Conservation (phyloP, 2,329 filamentous ascomycete species). For the Colletotrichum camelliae region DNA sequence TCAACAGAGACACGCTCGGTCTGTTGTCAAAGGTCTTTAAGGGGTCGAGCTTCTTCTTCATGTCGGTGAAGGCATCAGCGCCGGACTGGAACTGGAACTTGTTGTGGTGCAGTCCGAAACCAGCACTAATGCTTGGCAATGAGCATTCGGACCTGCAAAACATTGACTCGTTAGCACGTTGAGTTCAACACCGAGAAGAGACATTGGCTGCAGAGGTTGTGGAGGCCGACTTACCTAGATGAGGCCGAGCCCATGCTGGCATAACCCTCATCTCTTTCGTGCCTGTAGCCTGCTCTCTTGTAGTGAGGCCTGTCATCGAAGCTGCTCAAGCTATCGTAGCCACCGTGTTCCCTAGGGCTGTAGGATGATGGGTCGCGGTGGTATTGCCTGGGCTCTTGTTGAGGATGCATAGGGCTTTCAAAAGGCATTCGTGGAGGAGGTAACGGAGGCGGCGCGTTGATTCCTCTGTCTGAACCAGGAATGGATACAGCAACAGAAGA, state of each 20-base stretch:
- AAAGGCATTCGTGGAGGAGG: slow-evolving; percentile 50
- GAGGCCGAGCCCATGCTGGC: slow-evolving; percentile 44
- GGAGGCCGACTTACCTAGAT: slow-evolving; percentile 16
- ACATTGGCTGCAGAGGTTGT: not conserved
- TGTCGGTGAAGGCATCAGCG: slow-evolving; percentile 53
- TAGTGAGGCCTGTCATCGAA: slow-evolving; percentile 39
- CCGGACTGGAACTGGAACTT: slow-evolving; percentile 53
- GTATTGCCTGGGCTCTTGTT: slow-evolving; percentile 35
- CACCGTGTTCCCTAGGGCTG: slow-evolving; percentile 17
- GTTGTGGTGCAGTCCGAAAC: slow-evolving; percentile 57
- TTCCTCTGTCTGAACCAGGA: slow-evolving; percentile 36
- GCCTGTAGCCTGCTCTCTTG: slow-evolving; percentile 31
- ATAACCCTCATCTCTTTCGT: slow-evolving; percentile 47
- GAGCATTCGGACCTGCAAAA: slow-evolving; percentile 46
- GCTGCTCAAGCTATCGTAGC: slow-evolving; percentile 46
- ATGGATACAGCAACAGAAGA: slow-evolving; percentile 44
- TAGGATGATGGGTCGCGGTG: slow-evolving; percentile 28
- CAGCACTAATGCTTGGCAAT: slow-evolving; percentile 34
- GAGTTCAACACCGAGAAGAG: not conserved
- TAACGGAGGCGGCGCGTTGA: slow-evolving; percentile 47
- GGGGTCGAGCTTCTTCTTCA: slow-evolving; percentile 62
- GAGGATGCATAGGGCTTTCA: slow-evolving; percentile 12
- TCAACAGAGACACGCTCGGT: slow-evolving; percentile 47
- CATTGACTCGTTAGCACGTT: not conserved
- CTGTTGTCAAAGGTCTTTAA: slow-evolving; percentile 48